A percentile compares a stretch with the other conserved stretches of the same genome.
Evolutionary conservation across 1,284 basidiomycete genomes (phyloP).

Genomic region (Austroboletus olivaceoglutinosus): DNA sequence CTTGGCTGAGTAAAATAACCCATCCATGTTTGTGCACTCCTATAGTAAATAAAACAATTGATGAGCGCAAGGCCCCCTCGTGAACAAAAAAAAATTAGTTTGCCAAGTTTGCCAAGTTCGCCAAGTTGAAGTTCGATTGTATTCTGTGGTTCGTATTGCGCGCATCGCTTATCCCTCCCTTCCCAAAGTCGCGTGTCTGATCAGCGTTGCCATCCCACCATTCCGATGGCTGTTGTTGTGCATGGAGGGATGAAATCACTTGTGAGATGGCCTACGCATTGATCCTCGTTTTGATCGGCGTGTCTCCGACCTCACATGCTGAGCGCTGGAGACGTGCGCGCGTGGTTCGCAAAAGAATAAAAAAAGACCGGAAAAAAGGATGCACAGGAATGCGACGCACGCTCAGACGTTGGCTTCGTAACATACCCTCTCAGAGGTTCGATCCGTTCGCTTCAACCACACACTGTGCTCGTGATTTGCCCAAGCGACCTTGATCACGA

Average conservation of each 20-base stretch:
- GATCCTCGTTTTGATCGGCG: conserved; percentile 5
- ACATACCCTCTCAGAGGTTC: background rate
- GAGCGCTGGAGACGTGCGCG: background rate
- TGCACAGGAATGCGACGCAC: background rate
- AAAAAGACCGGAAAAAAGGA: background rate
- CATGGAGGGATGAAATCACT: background rate
- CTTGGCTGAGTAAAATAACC: background rate
- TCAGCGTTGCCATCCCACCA: background rate
- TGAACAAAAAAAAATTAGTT: background rate
- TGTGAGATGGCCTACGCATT: background rate
- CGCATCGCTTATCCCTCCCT: background rate
- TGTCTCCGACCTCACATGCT: conserved; percentile 5
- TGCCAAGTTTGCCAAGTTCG: too few species aligned
- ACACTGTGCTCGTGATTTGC: too few species aligned
- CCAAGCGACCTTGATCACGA: too few species aligned
- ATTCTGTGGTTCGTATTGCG: background rate
- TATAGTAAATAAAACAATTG: background rate
- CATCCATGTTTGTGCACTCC: background rate
- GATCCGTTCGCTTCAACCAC: too few species aligned
- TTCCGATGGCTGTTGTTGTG: background rate
- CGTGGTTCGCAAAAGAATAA: background rate
- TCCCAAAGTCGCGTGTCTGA: background rate
- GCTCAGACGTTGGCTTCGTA: too few species aligned
- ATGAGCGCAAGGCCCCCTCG: conserved; percentile 2
- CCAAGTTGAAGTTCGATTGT: background rate